These are phyloP conservation scores for Mycena rebaudengoi DNA, from an alignment of 768 basidiomycete species.

Conservation along the genomic window DNA sequence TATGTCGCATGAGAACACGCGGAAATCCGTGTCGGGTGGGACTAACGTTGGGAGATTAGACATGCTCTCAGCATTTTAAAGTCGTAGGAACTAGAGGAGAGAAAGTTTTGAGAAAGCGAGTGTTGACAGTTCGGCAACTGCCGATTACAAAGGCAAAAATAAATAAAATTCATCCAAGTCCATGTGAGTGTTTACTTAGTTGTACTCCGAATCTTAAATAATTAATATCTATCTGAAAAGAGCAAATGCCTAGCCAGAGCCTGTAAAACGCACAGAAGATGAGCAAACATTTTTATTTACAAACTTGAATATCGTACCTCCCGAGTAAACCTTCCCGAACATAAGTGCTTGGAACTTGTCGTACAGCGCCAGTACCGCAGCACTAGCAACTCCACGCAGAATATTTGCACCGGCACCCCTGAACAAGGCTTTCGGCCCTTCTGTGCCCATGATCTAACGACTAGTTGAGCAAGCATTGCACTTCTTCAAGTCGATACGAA, in stretches of 20 bases:
- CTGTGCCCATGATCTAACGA: conserved; percentile 73
- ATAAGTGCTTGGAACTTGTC: conserved; percentile 83
- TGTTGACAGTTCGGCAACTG: background rate
- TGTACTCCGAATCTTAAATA: no score
- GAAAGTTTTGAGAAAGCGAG: background rate
- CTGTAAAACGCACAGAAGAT: background rate
- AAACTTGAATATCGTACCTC: conserved; percentile 32
- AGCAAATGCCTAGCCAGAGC: background rate
- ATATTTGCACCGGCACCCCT: conserved; percentile 85
- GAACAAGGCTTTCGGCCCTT: conserved; percentile 83
- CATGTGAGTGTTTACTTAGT: no score
- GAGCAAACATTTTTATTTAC: background rate
- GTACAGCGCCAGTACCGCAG: conserved; percentile 86
- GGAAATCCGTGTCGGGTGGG: background rate
- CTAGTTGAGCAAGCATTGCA: background rate
- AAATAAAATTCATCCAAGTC: no score
- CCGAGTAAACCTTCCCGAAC: conserved; percentile 85
- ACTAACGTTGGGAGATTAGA: conserved; percentile 16
- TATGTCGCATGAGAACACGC: background rate
- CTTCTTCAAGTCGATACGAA: background rate
- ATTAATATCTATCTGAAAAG: no score
- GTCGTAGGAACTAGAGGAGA: background rate
- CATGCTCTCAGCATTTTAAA: conserved; percentile 16
- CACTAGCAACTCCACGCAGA: conserved; percentile 88
- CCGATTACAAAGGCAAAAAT: background rate